These are phyloP conservation scores for Macrolepiota dolichaula DNA, from an alignment of 768 basidiomycete genomes.

Conservation along the genomic window DNA sequence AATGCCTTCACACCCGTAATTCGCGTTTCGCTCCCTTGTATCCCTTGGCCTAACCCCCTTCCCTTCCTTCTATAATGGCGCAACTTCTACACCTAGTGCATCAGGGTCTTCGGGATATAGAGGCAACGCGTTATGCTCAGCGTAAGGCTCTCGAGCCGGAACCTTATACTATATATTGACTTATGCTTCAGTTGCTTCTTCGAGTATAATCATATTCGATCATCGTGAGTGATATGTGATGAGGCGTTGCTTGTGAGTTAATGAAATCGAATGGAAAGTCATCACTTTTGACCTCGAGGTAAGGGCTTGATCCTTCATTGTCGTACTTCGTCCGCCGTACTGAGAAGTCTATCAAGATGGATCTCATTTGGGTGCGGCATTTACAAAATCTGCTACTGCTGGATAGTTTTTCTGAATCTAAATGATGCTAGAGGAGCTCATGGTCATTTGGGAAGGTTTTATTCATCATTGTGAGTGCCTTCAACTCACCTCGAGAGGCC, in stretches of 20 bases:
- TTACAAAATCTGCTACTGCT: neutral
- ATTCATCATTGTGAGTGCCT: slow-evolving; percentile 49
- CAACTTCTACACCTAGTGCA: slow-evolving; percentile 13
- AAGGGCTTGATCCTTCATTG: slow-evolving; percentile 7
- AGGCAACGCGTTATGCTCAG: slow-evolving; percentile 40
- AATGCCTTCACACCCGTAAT: neutral
- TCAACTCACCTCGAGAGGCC: neutral
- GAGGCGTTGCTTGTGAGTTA: neutral
- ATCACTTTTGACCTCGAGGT: slow-evolving; percentile 54
- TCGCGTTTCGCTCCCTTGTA: neutral
- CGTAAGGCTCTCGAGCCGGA: slow-evolving; percentile 25
- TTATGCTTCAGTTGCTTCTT: slow-evolving; percentile 41
- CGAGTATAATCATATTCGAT: slow-evolving; percentile 50
- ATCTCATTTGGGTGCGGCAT: slow-evolving; percentile 49
- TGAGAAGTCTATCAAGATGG: slow-evolving; percentile 30
- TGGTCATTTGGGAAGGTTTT: slow-evolving; percentile 55
- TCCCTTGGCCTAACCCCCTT: neutral
- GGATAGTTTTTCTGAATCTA: neutral
- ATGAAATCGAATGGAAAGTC: slow-evolving; percentile 25
- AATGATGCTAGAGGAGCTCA: slow-evolving; percentile 38
- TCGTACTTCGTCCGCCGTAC: neutral
- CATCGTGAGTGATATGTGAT: slow-evolving; percentile 35
- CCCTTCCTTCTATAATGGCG: neutral
- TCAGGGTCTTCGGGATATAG: slow-evolving; percentile 31
- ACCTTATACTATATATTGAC: neutral